A percentile compares a stretch with the other conserved stretches of the same genome.
Conservation (phyloP, 345 rosid genomes). For the Salix suchowensis region DNA sequence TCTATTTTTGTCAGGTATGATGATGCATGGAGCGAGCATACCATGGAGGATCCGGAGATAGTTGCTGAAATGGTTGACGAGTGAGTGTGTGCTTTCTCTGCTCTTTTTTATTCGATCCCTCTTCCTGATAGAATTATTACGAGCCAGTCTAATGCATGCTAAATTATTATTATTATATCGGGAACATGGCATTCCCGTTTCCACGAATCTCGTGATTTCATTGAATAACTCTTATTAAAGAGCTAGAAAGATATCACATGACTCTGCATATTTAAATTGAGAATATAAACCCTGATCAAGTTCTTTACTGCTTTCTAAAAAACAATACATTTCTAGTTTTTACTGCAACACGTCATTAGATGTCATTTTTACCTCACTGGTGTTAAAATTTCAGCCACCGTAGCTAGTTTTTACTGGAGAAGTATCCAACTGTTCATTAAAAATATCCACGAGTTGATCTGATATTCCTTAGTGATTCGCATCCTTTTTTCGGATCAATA, state of each 20-base stretch:
- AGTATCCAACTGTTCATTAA: neutral
- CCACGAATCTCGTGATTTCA: neutral
- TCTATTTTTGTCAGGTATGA: slow-evolving; percentile 28
- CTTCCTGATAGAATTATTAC: neutral
- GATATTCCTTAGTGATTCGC: no score
- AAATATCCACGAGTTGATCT: no score
- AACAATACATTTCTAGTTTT: no score
- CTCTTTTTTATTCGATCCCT: neutral
- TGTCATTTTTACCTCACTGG: neutral
- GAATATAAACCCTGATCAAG: neutral
- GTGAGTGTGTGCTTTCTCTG: slow-evolving; percentile 42
- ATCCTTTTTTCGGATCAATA: no score
- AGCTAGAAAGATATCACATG: neutral
- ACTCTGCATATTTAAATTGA: neutral
- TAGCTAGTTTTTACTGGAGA: neutral
- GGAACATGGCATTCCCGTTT: neutral
- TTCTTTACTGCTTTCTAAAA: neutral
- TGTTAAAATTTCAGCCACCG: neutral
- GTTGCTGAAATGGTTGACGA: slow-evolving; percentile 67
- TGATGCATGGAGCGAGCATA: slow-evolving; percentile 52
- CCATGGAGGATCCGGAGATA: slow-evolving; percentile 63
- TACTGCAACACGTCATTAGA: neutral
- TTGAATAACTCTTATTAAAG: neutral
- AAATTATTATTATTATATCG: neutral
- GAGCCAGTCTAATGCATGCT: neutral